These are phyloP conservation scores for Phytophthora agathidicida DNA, from an alignment of 352 stramenopile species.

Conservation along the genomic window DNA sequence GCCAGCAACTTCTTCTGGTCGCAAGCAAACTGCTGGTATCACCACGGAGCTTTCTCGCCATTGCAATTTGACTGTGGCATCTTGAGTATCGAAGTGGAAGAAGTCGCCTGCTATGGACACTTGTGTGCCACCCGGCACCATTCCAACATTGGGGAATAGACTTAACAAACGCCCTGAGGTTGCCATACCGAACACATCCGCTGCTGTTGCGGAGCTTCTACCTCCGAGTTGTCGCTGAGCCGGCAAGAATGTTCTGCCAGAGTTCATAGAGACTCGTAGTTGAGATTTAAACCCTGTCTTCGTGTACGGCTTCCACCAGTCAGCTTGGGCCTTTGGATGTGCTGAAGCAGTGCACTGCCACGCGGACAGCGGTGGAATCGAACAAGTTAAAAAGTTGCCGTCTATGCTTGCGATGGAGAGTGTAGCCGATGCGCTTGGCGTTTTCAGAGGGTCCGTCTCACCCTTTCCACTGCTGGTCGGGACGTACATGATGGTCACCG, in stretches of 20 bases:
- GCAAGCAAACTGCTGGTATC: constrained; percentile 41
- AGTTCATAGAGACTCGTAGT: constrained; percentile 61
- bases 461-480: neutral
- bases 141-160: constrained; percentile 45
- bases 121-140: constrained; percentile 50
- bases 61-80: constrained; percentile 50
- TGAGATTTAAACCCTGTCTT: constrained; percentile 39
- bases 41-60: constrained; percentile 45
- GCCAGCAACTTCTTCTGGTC: neutral
- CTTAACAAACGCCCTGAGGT: constrained; percentile 37
- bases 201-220: constrained; percentile 7
- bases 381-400: constrained; percentile 37
- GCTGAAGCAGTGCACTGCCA: constrained; percentile 35
- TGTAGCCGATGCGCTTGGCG: constrained; percentile 10
- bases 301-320: constrained; percentile 46
- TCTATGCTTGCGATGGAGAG: constrained; percentile 36
- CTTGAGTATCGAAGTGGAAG: constrained; percentile 66
- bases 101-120: constrained; percentile 55
- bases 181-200: constrained; percentile 35
- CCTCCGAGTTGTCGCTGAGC: constrained; percentile 10
- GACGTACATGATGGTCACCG: constrained; percentile 19
- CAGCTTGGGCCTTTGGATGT: constrained; percentile 8
- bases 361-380: constrained; percentile 41
- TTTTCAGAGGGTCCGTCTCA: constrained; percentile 7
- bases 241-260: constrained; percentile 39